Percentiles rank a stretch among this genome's conserved stretches.
Conservation (phyloP, 2,329 filamentous ascomycete species). For the Diplodia seriata region DNA sequence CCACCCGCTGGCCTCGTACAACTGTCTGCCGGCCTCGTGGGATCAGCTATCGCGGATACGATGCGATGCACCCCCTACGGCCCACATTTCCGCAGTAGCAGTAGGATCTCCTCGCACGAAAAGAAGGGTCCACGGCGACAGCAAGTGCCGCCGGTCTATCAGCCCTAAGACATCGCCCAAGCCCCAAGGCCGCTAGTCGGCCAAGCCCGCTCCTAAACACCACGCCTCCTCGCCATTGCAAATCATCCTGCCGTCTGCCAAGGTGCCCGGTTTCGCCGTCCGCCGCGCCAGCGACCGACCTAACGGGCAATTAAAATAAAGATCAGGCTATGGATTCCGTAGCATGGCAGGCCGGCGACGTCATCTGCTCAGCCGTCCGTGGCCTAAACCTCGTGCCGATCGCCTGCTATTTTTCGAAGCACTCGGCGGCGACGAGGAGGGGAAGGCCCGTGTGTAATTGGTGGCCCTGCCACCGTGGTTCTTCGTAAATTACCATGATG, state of each 20-base stretch:
- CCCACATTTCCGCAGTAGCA: slow-evolving; percentile 5
- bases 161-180: background rate
- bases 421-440: background rate
- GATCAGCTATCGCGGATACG: slow-evolving; percentile 28
- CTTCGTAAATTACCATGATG: slow-evolving; percentile 2
- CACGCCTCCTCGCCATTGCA: background rate
- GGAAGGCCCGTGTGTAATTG: slow-evolving; percentile 21
- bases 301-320: background rate
- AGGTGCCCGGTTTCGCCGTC: background rate
- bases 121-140: slow-evolving; percentile 15
- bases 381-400: slow-evolving; percentile 17
- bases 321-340: background rate
- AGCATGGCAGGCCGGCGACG: background rate
- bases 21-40: slow-evolving; percentile 10
- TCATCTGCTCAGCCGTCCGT: background rate
- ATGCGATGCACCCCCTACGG: background rate
- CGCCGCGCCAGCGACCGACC: background rate
- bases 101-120: background rate
- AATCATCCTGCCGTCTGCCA: background rate
- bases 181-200: background rate
- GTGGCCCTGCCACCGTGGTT: slow-evolving; percentile 14
- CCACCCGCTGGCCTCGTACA: background rate
- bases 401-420: slow-evolving; percentile 24
- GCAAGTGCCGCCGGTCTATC: background rate
- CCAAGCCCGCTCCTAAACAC: slow-evolving; percentile 15